Evolutionary conservation across 1,139 yeast species (phyloP).

Genomic region (Hyphopichia pseudoburtonii): DNA sequence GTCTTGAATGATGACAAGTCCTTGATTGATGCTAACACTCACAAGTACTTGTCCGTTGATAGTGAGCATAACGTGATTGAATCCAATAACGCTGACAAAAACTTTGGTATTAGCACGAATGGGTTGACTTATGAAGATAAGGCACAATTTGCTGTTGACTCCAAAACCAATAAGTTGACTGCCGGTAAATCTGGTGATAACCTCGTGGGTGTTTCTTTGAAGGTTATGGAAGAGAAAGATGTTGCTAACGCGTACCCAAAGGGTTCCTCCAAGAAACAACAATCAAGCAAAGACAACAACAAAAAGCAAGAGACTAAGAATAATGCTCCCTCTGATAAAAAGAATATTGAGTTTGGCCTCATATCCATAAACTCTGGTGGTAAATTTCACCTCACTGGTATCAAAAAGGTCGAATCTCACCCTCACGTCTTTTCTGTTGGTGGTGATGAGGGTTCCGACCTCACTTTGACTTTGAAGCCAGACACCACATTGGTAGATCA

Average conservation of each 20-base stretch:
- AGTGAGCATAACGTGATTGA: conserved; percentile 13
- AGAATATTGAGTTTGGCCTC: conserved; percentile 11
- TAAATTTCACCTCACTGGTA: conserved; percentile 17
- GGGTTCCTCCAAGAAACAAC: no score
- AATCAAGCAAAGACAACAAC: no score
- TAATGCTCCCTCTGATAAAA: not conserved
- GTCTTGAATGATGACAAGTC: conserved; percentile 19
- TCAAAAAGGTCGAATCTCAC: conserved; percentile 22
- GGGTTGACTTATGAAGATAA: conserved; percentile 6
- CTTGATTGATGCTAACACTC: conserved; percentile 18
- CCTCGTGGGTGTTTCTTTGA: conserved; percentile 2
- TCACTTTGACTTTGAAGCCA: conserved; percentile 17
- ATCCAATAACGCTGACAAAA: conserved; percentile 14
- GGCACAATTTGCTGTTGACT: not conserved
- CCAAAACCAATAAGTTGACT: not conserved
- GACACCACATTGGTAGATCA: conserved; percentile 26
- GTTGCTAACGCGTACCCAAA: conserved; percentile 4
- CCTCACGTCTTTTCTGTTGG: conserved; percentile 28
- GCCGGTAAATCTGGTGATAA: not conserved
- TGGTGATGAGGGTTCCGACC: conserved; percentile 20
- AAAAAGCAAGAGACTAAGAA: no score
- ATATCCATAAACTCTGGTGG: conserved; percentile 22
- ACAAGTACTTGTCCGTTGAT: conserved; percentile 14
- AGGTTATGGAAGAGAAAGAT: not conserved
- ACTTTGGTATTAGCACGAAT: conserved; percentile 19